Evolutionary conservation across 139 green algal species (phyloP).

Genomic region (Closterium sp.): DNA sequence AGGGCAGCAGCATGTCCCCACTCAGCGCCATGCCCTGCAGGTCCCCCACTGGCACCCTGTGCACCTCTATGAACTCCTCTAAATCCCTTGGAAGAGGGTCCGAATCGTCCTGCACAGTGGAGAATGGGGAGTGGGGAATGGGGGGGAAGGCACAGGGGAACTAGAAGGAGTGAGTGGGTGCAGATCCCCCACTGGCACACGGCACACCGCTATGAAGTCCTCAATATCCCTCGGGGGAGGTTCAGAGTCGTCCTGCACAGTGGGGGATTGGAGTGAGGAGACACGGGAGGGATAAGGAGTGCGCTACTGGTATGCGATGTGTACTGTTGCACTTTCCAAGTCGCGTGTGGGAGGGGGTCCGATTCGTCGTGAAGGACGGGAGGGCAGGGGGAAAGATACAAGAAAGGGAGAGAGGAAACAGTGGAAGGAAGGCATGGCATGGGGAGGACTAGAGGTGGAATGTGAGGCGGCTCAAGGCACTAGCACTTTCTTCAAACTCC

Average conservation of each 20-base stretch:
- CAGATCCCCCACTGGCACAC: neutral
- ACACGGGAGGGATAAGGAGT: neutral
- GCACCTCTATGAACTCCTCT: conserved; percentile 43
- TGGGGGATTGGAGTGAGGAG: neutral
- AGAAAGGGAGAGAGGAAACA: too few species aligned
- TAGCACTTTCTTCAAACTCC: too few species aligned
- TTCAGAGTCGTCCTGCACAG: neutral
- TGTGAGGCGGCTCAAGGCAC: too few species aligned
- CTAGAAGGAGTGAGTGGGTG: neutral
- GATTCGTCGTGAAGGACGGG: too few species aligned
- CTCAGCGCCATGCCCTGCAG: conserved; percentile 24
- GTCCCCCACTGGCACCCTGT: neutral
- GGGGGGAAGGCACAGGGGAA: neutral
- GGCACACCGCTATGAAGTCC: conserved; percentile 29
- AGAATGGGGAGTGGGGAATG: too few species aligned
- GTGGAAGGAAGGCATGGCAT: too few species aligned
- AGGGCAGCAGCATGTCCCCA: conserved; percentile 44
- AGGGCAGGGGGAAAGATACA: too few species aligned
- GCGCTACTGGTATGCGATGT: too few species aligned
- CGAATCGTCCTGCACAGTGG: neutral
- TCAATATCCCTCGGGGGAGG: conserved; percentile 18
- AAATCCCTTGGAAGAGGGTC: conserved; percentile 10
- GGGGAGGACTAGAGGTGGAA: too few species aligned
- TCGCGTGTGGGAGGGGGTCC: too few species aligned
- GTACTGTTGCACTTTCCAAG: too few species aligned